Evolutionary conservation across 345 rosid species (phyloP), one percentile per base, ranked within the genome.

Genomic region (Citropsis articulata): DNA sequence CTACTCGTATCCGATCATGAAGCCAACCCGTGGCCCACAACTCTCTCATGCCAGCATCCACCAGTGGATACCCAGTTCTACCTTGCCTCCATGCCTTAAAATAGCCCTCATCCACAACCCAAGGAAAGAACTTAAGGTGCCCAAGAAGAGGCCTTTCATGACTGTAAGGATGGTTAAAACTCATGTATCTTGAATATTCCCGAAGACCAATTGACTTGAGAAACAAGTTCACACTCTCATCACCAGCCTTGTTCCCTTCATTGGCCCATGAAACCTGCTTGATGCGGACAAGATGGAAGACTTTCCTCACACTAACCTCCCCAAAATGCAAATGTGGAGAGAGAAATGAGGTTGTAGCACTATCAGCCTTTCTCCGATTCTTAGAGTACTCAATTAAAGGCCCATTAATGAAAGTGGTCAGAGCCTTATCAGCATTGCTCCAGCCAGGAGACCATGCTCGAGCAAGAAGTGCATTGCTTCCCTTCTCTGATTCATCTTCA

Each of bases 11-110:
- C 79, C 99, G 93, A 81, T 95, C 98, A 33, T 95, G 99, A 61
- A 95, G 83, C 99, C 99, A 95, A 71, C 99, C 98, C 0, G 97
- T 87, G 74, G 99, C 99, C 99, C 99, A 95, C 82, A 95, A 79
- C 85, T 95, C 99, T 84, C 99, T 88, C 99, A 95, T 95, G 72
- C 99, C 99, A 0, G 99, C 97, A 79, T 95, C 99, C n/a, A 95
- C 99, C 76, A 95, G 75, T 1, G 99, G 99, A 84, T 95, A 95
- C 21, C 99, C 99, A 24, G 99, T 95, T 81, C 95, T 91, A 79
- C 99, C 99, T 88, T 93, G 99, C 81, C 99, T 91, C 99, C 99
- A 95, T 28, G 94, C 98, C 91, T 95, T 95, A 80, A 95, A 95
- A 79, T 91, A 86, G 80, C 90, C 87, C 84, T 92, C 96, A 66